Evolutionary conservation across 192 early-diverging fungal genomes (phyloP), one percentile per base, ranked within the genome.

Genomic region (Umbelopsis sp.): DNA sequence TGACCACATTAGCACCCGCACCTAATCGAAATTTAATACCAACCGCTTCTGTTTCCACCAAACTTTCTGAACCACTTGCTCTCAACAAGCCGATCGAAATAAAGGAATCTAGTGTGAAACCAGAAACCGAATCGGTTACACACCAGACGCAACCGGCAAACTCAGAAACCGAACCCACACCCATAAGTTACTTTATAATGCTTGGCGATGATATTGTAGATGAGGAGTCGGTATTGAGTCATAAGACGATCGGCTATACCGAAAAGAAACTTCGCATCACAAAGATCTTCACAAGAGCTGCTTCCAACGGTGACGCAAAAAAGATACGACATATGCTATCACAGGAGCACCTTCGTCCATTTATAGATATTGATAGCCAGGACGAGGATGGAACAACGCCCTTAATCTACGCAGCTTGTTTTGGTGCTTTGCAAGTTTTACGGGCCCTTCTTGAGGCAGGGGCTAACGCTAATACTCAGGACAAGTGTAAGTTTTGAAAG

Each of bases 351-450:
- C 52, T 69, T 18, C 47, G 66, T 27, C 50, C 86, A 65, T 88
- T 82, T 80, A 87, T 96, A 58, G 91, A 92, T 77, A 81, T 97
- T 35, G 84, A 98, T 77, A 86, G 82, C 16, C 87, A 86, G 61
- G 96, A 98, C 76, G 91, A 92, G 66, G 92, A 94, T 70, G 96
- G 95, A 25, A 91, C 88, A 46, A 94, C 91, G 12, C 91, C 93
- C 21, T 83, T 98, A 49, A 93, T 94, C 68, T 95, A 93, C 70
- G 92, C 95, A 3, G 86, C 92, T 30, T 94, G 93, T 66, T 95
- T 97, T 87, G 94, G 93, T 37, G 89, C 94, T 70, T 66, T 82
- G 15, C 84, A 91, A 51, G 86, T 96, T 78, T 89, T 85, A 21
- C 82, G 82, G 67, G 78, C 89, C 66, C 82, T 98, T 41, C 75